A percentile compares a stretch with the other conserved stretches of the same genome.
These are phyloP conservation scores for Petunia axillaris DNA, from an alignment of 257 asterid genomes.

Conservation along the genomic window DNA sequence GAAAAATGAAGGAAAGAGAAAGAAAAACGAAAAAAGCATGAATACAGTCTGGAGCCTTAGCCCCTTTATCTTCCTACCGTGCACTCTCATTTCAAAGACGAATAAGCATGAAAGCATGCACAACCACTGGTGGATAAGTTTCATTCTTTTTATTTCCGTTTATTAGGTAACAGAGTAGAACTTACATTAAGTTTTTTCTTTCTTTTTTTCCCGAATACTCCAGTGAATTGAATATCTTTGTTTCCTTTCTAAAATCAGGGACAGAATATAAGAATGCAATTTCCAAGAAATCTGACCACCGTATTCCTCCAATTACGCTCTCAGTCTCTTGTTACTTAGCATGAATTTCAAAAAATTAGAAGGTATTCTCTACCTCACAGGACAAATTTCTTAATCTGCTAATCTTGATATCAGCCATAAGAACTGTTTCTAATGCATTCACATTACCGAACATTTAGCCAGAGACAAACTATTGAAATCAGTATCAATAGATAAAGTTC, in stretches of 20 bases:
- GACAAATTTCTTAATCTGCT: background rate
- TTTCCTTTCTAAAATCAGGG: background rate
- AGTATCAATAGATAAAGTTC: background rate
- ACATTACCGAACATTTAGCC: background rate
- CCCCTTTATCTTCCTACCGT: background rate
- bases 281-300: background rate
- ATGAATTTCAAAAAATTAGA: background rate
- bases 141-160: no score
- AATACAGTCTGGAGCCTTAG: background rate
- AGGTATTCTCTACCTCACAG: background rate
- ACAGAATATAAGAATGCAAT: background rate
- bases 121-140: background rate
- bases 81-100: no score
- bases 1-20: background rate
- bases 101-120: no score
- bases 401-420: background rate
- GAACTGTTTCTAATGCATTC: background rate
- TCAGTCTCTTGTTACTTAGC: no score
- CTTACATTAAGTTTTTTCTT: no score
- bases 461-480: background rate
- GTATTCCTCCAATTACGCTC: no score
- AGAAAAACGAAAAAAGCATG: background rate
- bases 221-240: no score
- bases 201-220: background rate
- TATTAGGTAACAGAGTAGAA: background rate